Evolutionary conservation across 352 stramenopile species (phyloP).

Genomic region (Pseudoperonospora humuli): DNA sequence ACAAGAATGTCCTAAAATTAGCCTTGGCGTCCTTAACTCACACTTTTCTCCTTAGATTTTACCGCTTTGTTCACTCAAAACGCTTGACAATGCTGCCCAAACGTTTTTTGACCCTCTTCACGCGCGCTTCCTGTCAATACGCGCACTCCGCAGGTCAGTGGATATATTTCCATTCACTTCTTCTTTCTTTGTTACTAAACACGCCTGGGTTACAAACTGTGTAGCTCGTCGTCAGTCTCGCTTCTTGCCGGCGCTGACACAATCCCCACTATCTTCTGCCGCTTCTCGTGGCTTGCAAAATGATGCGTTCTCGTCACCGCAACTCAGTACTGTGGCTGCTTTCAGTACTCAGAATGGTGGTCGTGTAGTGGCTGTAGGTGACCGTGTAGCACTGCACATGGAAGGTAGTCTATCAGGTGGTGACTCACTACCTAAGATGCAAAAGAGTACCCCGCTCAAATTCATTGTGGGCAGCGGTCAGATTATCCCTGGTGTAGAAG

Average conservation of each 20-base stretch:
- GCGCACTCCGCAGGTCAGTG: slow-evolving; percentile 6
- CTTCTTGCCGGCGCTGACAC: slow-evolving; percentile 4
- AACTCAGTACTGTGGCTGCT: background rate
- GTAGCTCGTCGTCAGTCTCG: slow-evolving; percentile 7
- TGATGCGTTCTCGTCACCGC: slow-evolving; percentile 6
- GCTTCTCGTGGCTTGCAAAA: slow-evolving; percentile 2
- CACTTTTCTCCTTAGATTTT: background rate
- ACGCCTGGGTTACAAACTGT: background rate
- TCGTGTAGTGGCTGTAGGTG: slow-evolving; percentile 35
- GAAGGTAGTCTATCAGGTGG: slow-evolving; percentile 53
- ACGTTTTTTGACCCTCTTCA: slow-evolving; percentile 16
- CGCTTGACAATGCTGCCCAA: slow-evolving; percentile 13
- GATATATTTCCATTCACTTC: background rate
- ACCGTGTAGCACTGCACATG: slow-evolving; percentile 68
- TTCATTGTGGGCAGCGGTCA: slow-evolving; percentile 70
- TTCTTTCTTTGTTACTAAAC: background rate
- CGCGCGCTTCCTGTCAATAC: slow-evolving; percentile 12
- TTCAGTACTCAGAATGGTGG: slow-evolving; percentile 13
- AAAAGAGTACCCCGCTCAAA: slow-evolving; percentile 38
- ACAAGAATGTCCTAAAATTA: too few relatives aligned
- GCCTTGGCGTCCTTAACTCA: too few relatives aligned
- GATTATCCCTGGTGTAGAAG: slow-evolving; percentile 63
- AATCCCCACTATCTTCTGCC: background rate
- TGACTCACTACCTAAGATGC: slow-evolving; percentile 46
- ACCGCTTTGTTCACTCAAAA: too few relatives aligned